Evolutionary conservation across 345 rosid species (phyloP).

Genomic region (Psidium friedrichsthalianum): DNA sequence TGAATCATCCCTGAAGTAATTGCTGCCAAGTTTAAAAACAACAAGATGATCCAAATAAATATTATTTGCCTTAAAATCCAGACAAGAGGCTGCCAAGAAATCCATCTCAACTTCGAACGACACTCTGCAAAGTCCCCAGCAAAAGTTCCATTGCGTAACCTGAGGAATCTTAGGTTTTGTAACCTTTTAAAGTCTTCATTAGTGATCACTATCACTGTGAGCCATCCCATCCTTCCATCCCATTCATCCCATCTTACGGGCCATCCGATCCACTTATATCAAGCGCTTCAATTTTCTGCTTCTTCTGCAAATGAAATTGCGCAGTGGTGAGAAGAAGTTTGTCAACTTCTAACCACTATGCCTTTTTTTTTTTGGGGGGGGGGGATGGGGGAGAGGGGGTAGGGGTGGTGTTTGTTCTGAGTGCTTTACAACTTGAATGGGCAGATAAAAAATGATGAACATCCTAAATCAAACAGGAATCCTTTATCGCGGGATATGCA

Average conservation of each 20-base stretch:
- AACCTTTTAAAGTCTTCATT: background rate
- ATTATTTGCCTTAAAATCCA: accelerated
- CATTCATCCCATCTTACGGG: no score
- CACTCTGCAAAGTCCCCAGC: background rate
- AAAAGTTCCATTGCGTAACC: accelerated
- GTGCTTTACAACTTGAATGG: background rate
- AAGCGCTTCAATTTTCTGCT: background rate
- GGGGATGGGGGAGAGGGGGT: no score
- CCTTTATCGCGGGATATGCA: accelerated
- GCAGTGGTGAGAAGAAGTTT: background rate
- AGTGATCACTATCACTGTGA: no score
- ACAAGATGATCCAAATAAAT: accelerated
- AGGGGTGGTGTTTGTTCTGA: no score
- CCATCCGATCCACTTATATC: no score
- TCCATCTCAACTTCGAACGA: background rate
- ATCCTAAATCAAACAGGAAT: background rate
- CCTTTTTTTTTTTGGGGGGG: background rate
- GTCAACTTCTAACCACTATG: background rate
- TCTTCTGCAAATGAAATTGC: background rate
- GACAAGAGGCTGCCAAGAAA: accelerated
- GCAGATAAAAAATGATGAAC: background rate
- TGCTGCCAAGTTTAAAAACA: accelerated
- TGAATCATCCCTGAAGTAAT: background rate
- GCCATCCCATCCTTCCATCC: no score
- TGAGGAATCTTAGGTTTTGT: background rate